Conservation (phyloP, 2,329 filamentous ascomycete genomes). For the Pezicula carpinea region DNA sequence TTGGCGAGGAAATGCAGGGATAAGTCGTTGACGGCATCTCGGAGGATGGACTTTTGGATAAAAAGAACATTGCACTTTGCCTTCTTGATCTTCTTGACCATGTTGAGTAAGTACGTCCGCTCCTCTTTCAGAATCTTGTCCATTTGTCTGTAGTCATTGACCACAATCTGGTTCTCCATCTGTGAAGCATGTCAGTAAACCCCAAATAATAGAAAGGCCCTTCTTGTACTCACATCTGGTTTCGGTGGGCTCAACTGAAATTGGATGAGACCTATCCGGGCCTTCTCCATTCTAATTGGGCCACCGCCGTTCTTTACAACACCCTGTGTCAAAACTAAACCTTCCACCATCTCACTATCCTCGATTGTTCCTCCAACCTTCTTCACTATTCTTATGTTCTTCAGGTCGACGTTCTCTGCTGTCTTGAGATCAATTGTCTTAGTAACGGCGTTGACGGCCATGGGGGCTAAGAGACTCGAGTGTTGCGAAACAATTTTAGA, state of each 20-base stretch:
- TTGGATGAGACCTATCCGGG: constrained; percentile 92
- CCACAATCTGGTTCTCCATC: constrained; percentile 99
- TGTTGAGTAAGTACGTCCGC: constrained; percentile 93
- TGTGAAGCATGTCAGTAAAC: constrained; percentile 31
- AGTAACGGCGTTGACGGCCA: constrained; percentile 94
- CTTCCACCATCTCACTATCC: constrained; percentile 95
- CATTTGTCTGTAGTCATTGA: constrained; percentile 99
- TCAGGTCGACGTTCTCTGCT: constrained; percentile 92
- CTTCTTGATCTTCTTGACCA: constrained; percentile 99
- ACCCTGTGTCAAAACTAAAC: constrained; percentile 84
- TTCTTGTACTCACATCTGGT: constrained; percentile 65
- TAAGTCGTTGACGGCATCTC: constrained; percentile 96
- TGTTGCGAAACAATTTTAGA: constrained; percentile 99
- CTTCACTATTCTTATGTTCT: constrained; percentile 95
- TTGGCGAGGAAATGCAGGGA: constrained; percentile 97
- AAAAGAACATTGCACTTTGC: constrained; percentile 98
- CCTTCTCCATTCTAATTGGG: constrained; percentile 92
- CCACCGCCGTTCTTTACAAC: constrained; percentile 93
- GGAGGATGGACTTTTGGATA: constrained; percentile 97
- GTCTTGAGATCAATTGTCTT: constrained; percentile 95
- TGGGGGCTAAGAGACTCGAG: constrained; percentile 89
- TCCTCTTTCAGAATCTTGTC: constrained; percentile 99
- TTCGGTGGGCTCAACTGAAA: constrained; percentile 98
- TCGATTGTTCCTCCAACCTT: constrained; percentile 98
- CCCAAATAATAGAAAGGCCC: neutral